Conservation (phyloP, 257 asterid species). For the Gentiana macrophylla region DNA sequence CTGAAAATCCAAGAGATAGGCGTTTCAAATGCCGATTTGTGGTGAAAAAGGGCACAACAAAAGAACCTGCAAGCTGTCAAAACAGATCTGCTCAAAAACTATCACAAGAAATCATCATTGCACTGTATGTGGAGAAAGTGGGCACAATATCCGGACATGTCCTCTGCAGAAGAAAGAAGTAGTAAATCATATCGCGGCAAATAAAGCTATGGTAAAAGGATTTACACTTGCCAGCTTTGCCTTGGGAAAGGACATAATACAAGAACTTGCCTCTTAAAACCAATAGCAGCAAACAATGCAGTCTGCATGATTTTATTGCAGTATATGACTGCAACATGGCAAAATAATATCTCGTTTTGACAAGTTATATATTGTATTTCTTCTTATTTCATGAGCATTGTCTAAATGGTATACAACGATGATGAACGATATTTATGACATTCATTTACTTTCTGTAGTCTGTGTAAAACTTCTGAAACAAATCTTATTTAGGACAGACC, state of each 20-base stretch:
- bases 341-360: too few relatives aligned
- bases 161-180: constrained; percentile 26
- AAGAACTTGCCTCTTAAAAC: constrained; percentile 42
- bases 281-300: constrained; percentile 12
- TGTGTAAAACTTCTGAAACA: too few relatives aligned
- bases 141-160: constrained; percentile 73
- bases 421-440: too few relatives aligned
- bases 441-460: too few relatives aligned
- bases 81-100: constrained; percentile 17
- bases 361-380: too few relatives aligned
- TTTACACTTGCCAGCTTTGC: constrained; percentile 38
- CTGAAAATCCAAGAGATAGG: constrained; percentile 18
- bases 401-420: too few relatives aligned
- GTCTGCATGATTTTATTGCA: background rate
- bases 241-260: constrained; percentile 41
- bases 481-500: too few relatives aligned
- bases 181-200: constrained; percentile 10
- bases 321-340: too few relatives aligned
- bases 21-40: constrained; percentile 63
- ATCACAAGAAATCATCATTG: constrained; percentile 41
- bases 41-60: constrained; percentile 86
- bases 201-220: constrained; percentile 23
- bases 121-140: constrained; percentile 51
- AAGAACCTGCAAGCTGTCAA: constrained; percentile 61
- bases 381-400: too few relatives aligned